Evolutionary conservation across 805 yeast genomes (phyloP), one percentile per base, ranked within the genome.

Genomic region (Ogataea ganodermae): DNA sequence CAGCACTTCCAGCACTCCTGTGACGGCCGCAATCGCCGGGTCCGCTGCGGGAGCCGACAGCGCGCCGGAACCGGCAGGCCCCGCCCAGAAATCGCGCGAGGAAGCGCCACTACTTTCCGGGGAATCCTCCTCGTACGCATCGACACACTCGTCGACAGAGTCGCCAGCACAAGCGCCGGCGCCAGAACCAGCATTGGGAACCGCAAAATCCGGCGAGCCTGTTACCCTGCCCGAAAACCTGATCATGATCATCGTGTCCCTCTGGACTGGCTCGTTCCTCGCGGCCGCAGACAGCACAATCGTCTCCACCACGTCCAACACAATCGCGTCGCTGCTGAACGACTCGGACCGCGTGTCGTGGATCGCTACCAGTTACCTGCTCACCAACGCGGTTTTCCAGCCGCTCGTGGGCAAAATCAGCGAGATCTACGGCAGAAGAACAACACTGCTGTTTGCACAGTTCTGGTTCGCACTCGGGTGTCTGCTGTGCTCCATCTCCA

Each of bases 321-420:
- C 75, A 23, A 83, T 83, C 36, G 86, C 86, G 17, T 73, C 82
- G 5, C 81, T 80, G 20, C 72, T 83, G 60, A 65, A 79, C 38
- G 79, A 77, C 38, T 69, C 81, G 33, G 71, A 74, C 14, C 59
- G 73, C 50, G 67, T 79, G 5, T 67, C 81, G 2, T 86, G 92
- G 91, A 84, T 86, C 2, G 89, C 90, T 3, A 80, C 90, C 0
- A 78, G 87, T 1, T 81, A 84, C 45, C 68, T 87, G 26, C 66
- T 87, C 23, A 83, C 91, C 1, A 81, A 80, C 50, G 78, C 88
- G 3, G 86, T 87, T 1, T 83, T 84, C 62, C 91, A 85, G 65
- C 91, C 89, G 0, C 61, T 86, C 21, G 83, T 81, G 46, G 94
- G 92, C 4, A 78, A 84, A 48, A 68, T 85, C 26, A 77, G 86